phyloP scores from a whole-genome alignment of 805 yeast species.

The Candida railenensis region DNA sequence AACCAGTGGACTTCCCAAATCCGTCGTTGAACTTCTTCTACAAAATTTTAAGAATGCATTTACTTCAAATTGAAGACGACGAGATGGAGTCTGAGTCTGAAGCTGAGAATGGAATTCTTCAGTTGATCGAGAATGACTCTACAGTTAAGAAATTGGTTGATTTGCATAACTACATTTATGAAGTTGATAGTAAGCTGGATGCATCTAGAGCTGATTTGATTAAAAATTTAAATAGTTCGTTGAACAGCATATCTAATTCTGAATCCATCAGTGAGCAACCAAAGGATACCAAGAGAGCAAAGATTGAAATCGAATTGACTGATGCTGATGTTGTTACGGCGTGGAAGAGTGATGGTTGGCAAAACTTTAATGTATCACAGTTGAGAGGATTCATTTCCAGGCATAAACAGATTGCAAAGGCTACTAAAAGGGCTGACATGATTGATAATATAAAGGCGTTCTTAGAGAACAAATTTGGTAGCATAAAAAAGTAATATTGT shows the following conservation, averaged over 20 bases:
- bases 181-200: not conserved
- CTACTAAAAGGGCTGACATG: conserved; percentile 41
- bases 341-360: conserved; percentile 38
- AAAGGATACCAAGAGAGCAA: not conserved
- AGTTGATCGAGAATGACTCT: conserved; percentile 18
- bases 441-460: conserved; percentile 39
- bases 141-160: conserved; percentile 16
- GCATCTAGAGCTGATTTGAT: not conserved
- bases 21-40: conserved; percentile 71
- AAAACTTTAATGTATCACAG: conserved; percentile 41
- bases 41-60: conserved; percentile 59
- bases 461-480: conserved; percentile 16
- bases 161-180: conserved; percentile 6
- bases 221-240: not conserved
- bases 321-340: conserved; percentile 43
- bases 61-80: conserved; percentile 53
- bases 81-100: conserved; percentile 11
- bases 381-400: conserved; percentile 37
- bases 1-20: conserved; percentile 58
- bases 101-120: not conserved
- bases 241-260: conserved; percentile 2
- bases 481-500: not conserved
- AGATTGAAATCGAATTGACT: conserved; percentile 12
- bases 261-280: not conserved
- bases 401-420: conserved; percentile 32